Evolutionary conservation across 371 early-diverging fungal genomes (phyloP).

Genomic region (Mortierella sp.): DNA sequence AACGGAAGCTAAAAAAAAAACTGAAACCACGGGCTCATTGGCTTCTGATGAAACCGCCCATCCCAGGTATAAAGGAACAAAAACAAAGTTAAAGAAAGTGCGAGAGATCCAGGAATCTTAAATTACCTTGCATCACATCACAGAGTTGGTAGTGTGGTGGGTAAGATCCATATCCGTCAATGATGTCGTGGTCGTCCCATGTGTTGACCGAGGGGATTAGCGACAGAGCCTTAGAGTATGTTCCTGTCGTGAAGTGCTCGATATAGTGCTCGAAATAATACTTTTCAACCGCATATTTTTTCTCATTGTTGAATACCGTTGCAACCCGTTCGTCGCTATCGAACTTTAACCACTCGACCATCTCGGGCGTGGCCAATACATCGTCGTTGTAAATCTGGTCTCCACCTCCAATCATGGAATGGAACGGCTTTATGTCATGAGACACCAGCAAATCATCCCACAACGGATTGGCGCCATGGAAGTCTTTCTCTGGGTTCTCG

Average conservation of each 20-base stretch:
- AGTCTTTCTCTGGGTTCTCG: constrained; percentile 40
- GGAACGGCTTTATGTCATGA: constrained; percentile 76
- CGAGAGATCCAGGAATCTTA: too few species aligned
- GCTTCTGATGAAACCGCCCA: too few species aligned
- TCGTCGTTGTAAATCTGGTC: constrained; percentile 88
- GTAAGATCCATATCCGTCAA: constrained; percentile 88
- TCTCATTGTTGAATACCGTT: constrained; percentile 63
- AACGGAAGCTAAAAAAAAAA: too few species aligned
- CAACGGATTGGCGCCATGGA: constrained; percentile 73
- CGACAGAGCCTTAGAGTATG: constrained; percentile 74
- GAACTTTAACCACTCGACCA: constrained; percentile 72
- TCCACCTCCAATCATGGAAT: constrained; percentile 86
- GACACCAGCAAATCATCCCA: constrained; percentile 82
- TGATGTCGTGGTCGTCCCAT: constrained; percentile 88
- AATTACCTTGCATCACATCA: constrained; percentile 67
- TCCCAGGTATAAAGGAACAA: too few species aligned
- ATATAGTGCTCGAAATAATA: constrained; percentile 85
- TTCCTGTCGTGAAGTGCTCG: constrained; percentile 72
- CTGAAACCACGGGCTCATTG: too few species aligned
- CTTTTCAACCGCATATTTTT: constrained; percentile 68
- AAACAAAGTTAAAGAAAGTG: too few species aligned
- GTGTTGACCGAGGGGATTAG: constrained; percentile 81
- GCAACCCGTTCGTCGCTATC: constrained; percentile 55
- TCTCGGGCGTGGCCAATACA: constrained; percentile 61
- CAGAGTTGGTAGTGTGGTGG: constrained; percentile 80